Base-by-base conservation (phyloP, 345 rosid species). In the Syzygium jambos region DNA sequence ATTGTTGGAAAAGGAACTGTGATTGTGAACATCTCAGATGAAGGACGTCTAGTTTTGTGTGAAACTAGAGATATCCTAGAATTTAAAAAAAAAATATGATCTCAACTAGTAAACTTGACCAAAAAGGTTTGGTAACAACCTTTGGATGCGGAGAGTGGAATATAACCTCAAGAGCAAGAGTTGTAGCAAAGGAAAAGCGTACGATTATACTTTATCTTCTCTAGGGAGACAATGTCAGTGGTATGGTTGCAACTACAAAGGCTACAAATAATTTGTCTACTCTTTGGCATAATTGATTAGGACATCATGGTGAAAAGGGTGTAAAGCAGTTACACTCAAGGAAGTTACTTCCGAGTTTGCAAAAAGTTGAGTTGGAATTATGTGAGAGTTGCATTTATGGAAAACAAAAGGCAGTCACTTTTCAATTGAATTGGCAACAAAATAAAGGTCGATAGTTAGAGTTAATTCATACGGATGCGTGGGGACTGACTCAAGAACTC, bases 341-440 rank as follows among this genome's bases (percentile, higher is more conserved):
- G n/a, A 23, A 56, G 0, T 56, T 23, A 56, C n/a, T 23, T 56
- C 2, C 0, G 0, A 0, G 61, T 56, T 56, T 56, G 2, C 0
- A 56, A 5, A 56, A 23, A 56, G 23, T 23, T 56, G n/a, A 23
- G 61, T 56, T 9, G 2, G 61, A 23, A 22, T 56, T 56, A 3
- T 56, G 10, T 56, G n/a, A 56, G 2, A 56, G 5, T 23, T 56
- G 1, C n/a, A 56, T 23, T 56, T 56, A 23, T 56, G 13, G n/a
- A 56, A 23, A 56, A 56, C 13, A 23, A 1, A 56, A 56, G 1
- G 5, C 5, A 56, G 10, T 56, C 0, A 0, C 5, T 56, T 56
- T 23, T 56, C n/a, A 9, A 56, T 3, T 56, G 6, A 56, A 56
- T 4, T 5, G 1, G 0, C 1, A 0, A 23, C 0, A 56, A 0